Conservation (phyloP, 208 protist genomes). For the Angomonas desouzai region DNA sequence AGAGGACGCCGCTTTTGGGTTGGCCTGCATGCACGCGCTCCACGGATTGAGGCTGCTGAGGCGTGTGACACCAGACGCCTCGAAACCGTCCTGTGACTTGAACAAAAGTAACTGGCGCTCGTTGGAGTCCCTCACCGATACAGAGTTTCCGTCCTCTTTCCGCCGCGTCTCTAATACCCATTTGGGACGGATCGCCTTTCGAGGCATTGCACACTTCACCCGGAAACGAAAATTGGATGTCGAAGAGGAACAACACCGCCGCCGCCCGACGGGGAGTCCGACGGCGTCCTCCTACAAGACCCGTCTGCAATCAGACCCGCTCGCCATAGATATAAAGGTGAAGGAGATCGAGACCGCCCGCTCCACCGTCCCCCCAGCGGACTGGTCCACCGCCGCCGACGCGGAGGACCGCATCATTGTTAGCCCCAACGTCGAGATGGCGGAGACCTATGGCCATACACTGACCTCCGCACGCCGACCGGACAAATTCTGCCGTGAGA, state of each 20-base stretch:
- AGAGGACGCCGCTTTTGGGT: constrained; percentile 40
- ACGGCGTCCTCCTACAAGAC: constrained; percentile 6
- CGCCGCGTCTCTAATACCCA: not conserved
- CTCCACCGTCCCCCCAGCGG: constrained; percentile 23
- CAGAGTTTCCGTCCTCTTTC: constrained; percentile 12
- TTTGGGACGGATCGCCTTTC: not conserved
- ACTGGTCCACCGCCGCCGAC: constrained; percentile 71
- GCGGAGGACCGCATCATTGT: constrained; percentile 67
- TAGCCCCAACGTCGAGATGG: constrained; percentile 23
- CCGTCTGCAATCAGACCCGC: not conserved
- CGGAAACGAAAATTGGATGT: not conserved
- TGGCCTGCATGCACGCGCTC: constrained; percentile 76
- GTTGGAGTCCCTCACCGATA: constrained; percentile 8
- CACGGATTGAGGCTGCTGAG: constrained; percentile 42
- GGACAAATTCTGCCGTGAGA: constrained; percentile 37
- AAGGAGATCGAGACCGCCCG: constrained; percentile 20
- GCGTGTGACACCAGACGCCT: constrained; percentile 17
- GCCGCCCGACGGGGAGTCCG: not conserved
- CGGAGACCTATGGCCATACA: constrained; percentile 74
- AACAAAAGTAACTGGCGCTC: constrained; percentile 18
- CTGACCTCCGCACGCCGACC: constrained; percentile 62
- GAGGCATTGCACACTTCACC: not conserved
- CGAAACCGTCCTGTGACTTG: not conserved
- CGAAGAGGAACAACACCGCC: not conserved
- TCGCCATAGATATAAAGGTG: not conserved